Evolutionary conservation across 1,284 basidiomycete species (phyloP).

Genomic region (Paramarasmius palmivorus): DNA sequence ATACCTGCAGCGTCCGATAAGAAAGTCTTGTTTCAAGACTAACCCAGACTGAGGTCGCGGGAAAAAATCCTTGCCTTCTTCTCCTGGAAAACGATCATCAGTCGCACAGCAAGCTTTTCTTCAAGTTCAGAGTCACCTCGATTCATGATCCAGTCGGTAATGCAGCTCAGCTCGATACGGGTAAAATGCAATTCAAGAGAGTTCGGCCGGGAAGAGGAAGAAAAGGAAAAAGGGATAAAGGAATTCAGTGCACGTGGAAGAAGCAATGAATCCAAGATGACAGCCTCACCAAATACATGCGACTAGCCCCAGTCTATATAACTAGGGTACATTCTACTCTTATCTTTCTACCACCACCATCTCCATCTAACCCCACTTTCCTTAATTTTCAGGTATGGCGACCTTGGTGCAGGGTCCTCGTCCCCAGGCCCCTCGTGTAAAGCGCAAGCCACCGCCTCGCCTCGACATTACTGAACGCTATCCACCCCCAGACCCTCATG

Average conservation of each 20-base stretch:
- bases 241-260: background rate
- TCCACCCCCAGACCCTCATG: constrained; percentile 33
- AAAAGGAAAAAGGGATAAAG: background rate
- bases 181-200: background rate
- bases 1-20: too few species aligned
- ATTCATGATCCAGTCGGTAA: too few species aligned
- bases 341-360: background rate
- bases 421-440: constrained; percentile 17
- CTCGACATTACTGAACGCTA: constrained; percentile 32
- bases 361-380: background rate
- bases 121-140: too few species aligned
- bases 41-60: too few species aligned
- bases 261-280: background rate
- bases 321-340: background rate
- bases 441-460: constrained; percentile 35
- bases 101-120: too few species aligned
- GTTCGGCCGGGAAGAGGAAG: background rate
- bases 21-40: too few species aligned
- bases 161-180: background rate
- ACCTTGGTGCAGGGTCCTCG: too few species aligned
- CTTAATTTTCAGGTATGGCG: too few species aligned
- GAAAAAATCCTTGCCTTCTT: too few species aligned
- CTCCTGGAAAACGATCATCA: too few species aligned
- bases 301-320: background rate
- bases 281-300: constrained; percentile 6